A percentile compares a stretch with the other conserved stretches of the same genome.
Conservation (phyloP, 192 early-diverging fungal genomes). For the Fimicolochytrium jonesii region DNA sequence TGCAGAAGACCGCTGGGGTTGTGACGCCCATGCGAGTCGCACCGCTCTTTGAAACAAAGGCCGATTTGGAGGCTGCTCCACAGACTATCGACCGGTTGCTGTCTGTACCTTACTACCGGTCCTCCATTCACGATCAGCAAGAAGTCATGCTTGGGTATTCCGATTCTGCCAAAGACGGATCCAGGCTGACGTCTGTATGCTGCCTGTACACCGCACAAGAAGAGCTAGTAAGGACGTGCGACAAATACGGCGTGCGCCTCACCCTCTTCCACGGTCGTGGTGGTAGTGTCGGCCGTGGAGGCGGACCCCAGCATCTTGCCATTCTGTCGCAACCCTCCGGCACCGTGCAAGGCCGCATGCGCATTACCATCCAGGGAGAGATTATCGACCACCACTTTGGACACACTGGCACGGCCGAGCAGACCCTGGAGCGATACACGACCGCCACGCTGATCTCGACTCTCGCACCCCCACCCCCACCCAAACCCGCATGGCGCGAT, state of each 20-base stretch:
- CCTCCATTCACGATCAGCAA: conserved; percentile 22
- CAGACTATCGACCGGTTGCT: conserved; percentile 26
- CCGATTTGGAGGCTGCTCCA: conserved; percentile 28
- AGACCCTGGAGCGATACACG: conserved; percentile 36
- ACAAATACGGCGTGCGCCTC: conserved; percentile 23
- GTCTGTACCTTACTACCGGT: conserved; percentile 24
- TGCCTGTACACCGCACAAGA: conserved; percentile 24
- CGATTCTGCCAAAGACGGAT: conserved; percentile 35
- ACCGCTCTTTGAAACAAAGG: conserved; percentile 35
- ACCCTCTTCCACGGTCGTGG: conserved; percentile 36
- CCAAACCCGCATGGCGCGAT: conserved; percentile 29
- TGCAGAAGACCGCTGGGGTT: conserved; percentile 29
- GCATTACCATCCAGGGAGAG: conserved; percentile 37
- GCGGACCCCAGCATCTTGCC: conserved; percentile 39
- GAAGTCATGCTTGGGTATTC: conserved; percentile 39
- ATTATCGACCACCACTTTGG: conserved; percentile 39
- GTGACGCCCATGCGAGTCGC: conserved; percentile 21
- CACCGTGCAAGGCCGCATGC: conserved; percentile 29
- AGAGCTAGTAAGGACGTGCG: conserved; percentile 18
- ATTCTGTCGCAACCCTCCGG: conserved; percentile 35
- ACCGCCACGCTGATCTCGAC: conserved; percentile 36
- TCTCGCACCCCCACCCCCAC: conserved; percentile 20
- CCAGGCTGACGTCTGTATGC: conserved; percentile 31
- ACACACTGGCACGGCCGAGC: conserved; percentile 26
- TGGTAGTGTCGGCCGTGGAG: conserved; percentile 34